These are phyloP conservation scores for Botryotinia calthae DNA, from an alignment of 2,329 filamentous ascomycete genomes.

Conservation along the genomic window DNA sequence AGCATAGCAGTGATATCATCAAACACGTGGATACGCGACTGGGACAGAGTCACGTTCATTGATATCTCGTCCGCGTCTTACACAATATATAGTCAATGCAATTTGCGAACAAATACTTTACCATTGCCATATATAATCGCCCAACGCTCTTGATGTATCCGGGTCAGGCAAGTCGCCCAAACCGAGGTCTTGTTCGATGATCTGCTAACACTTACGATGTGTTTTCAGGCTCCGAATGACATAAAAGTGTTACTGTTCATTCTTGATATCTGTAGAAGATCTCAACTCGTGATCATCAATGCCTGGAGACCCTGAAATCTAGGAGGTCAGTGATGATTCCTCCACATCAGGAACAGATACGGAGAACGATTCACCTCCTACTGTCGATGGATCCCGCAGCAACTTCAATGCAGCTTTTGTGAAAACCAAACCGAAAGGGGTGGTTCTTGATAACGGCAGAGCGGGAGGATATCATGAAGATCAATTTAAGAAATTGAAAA, in stretches of 20 bases:
- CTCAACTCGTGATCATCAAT: background rate
- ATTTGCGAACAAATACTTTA: background rate
- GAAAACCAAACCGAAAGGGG: background rate
- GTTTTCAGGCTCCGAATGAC: background rate
- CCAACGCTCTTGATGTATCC: background rate
- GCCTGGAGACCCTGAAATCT: background rate
- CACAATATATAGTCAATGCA: background rate
- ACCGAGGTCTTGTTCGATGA: background rate
- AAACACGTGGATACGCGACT: background rate
- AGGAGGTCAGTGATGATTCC: slow-evolving; percentile 8
- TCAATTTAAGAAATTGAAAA: background rate
- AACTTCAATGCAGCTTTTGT: background rate
- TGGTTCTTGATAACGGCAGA: background rate
- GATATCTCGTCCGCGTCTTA: background rate
- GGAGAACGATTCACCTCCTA: background rate
- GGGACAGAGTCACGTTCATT: background rate
- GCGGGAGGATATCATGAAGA: background rate
- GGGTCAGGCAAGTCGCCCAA: background rate
- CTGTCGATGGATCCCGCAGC: background rate
- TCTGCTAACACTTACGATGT: background rate
- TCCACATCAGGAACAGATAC: background rate
- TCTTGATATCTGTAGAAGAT: background rate
- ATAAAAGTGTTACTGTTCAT: background rate
- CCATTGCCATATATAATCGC: background rate
- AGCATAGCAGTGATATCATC: background rate